Evolutionary conservation across 1,284 basidiomycete genomes (phyloP), one percentile per base, ranked within the genome.

Genomic region (Calocybe gambosa): DNA sequence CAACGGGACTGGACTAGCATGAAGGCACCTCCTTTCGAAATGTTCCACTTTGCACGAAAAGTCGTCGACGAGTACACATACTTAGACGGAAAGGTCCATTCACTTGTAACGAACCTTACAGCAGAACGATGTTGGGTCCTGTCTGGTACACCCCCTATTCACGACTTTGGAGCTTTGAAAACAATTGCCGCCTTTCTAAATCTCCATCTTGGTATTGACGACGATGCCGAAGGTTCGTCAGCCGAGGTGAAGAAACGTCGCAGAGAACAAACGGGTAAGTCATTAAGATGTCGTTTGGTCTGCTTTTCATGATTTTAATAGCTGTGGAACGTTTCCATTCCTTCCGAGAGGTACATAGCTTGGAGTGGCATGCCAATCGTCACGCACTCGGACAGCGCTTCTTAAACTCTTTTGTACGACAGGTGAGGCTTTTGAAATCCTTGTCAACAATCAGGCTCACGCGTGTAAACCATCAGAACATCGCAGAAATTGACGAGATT

Each of bases 31-130:
- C 85, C 92, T 10, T 68, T 96, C 42, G 91, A 95, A 64, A 88
- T 93, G 75, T 96, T 97, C 76, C 78, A 91, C 64, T 95, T 89
- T 62, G 74, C 88, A 5, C 85, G 93, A 2, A 79, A 90, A 40
- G 86, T 96, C 42, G 84, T 96, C 39, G 94, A 97, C 67, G 93
- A 97, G 63, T 97, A 95, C 64, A 95, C 93, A 0, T 97, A 97
- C 61, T 75, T 95, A 12, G 82, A 87, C 29, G 90, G 87, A 44
- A 83, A 88, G 56, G 75, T 83, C 6, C 83, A 90, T 46, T 74
- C 89, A 1, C 77, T 93, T 55, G 76, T 95, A 23, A 89, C 89
- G 2, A 79, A 77, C 33, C 65, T 95, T 19, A 78, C 82, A 19
- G 85, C 90, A 0, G 82, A 86, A 47, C 78, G 89, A 51, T 85